phyloP scores from a whole-genome alignment of 352 stramenopile genomes.

The Pythium phragmiticola region DNA sequence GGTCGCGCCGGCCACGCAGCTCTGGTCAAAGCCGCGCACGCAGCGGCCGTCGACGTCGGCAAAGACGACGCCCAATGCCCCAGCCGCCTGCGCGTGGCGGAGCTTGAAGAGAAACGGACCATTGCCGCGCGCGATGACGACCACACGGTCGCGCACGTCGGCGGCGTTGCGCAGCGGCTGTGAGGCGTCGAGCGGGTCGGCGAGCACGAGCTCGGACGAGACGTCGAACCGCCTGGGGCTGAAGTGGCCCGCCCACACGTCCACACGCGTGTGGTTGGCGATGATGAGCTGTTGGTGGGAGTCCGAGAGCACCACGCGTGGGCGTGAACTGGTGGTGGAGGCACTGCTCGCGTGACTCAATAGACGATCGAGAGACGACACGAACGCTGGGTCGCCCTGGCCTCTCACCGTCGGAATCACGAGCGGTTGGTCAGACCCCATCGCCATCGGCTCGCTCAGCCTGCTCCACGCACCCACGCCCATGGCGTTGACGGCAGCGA shows the following conservation, averaged over 20 bases:
- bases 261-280: constrained; percentile 28
- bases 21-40: constrained; percentile 55
- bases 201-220: constrained; percentile 60
- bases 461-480: constrained; percentile 53
- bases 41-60: constrained; percentile 49
- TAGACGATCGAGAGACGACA: background rate
- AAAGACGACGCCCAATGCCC: constrained; percentile 67
- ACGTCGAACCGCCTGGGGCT: constrained; percentile 68
- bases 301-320: constrained; percentile 48
- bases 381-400: constrained; percentile 34
- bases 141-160: constrained; percentile 52
- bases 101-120: constrained; percentile 74
- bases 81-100: constrained; percentile 56
- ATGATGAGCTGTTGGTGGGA: constrained; percentile 40
- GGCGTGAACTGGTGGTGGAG: background rate
- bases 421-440: background rate
- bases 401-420: constrained; percentile 45
- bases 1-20: constrained; percentile 60
- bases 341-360: background rate
- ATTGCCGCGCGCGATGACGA: constrained; percentile 47
- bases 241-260: constrained; percentile 66
- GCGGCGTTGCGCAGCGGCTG: constrained; percentile 47
- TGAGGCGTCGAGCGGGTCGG: constrained; percentile 59
- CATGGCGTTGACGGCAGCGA: constrained; percentile 67
- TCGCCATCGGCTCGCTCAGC: constrained; percentile 32